Percentiles rank a stretch among this genome's conserved stretches.
Conservation (phyloP, 108 stramenopile species). For the Nannochloropsis gaditana region DNA sequence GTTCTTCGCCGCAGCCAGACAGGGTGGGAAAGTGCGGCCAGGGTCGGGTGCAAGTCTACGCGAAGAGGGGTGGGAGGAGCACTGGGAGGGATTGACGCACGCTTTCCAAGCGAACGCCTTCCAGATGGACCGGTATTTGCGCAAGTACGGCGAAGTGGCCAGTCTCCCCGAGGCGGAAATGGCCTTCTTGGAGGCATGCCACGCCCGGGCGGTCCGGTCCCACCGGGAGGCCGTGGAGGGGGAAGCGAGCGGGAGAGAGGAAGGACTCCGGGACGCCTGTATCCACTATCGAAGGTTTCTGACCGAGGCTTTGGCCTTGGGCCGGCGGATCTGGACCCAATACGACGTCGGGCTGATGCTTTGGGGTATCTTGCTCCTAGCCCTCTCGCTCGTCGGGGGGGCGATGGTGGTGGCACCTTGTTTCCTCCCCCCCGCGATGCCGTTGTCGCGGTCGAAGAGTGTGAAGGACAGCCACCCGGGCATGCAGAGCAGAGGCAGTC, state of each 20-base stretch:
- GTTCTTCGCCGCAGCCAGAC: constrained; percentile 21
- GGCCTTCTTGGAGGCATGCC: not conserved
- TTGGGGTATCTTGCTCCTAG: constrained; percentile 28
- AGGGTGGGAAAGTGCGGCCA: not conserved
- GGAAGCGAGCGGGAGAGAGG: not conserved
- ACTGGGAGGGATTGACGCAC: not conserved
- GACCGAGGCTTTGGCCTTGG: constrained; percentile 29
- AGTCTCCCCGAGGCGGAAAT: not conserved
- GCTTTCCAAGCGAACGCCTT: not conserved
- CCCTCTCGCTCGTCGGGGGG: constrained; percentile 4
- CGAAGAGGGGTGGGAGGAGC: not conserved
- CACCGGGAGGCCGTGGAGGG: not conserved
- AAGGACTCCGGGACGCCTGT: constrained; percentile 21
- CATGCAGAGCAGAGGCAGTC: not conserved
- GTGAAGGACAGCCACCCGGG: not conserved
- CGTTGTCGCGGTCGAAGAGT: not conserved
- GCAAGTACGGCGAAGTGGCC: not conserved
- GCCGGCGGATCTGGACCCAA: constrained; percentile 41
- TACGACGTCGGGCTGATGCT: constrained; percentile 38
- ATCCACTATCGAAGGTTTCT: constrained; percentile 30
- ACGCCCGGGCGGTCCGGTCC: not conserved
- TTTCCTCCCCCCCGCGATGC: not conserved
- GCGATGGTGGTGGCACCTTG: not conserved
- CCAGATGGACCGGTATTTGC: not conserved
- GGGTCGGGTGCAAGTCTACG: not conserved